Conservation (phyloP, 1,139 yeast species). For the Blastobotrys apis region DNA sequence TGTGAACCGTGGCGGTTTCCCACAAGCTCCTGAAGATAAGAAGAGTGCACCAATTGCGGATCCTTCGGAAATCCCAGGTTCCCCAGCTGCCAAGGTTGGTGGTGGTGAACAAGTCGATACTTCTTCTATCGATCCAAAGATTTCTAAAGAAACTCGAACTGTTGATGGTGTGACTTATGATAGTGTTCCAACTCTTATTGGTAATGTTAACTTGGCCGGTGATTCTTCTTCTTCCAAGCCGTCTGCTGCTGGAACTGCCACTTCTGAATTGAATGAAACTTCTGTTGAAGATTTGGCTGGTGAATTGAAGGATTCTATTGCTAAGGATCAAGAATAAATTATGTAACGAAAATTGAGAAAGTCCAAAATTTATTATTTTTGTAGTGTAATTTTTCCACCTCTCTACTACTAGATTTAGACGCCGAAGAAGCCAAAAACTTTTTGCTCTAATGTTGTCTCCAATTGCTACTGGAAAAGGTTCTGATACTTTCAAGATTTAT, state of each 20-base stretch:
- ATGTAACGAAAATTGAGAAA: too few relatives aligned
- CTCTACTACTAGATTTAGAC: too few relatives aligned
- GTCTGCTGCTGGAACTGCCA: not conserved
- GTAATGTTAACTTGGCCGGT: slow-evolving; percentile 31
- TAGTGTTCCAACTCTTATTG: slow-evolving; percentile 32
- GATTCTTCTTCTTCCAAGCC: slow-evolving; percentile 14
- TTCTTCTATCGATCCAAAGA: slow-evolving; percentile 29
- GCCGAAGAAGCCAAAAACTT: too few relatives aligned
- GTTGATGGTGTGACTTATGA: slow-evolving; percentile 23
- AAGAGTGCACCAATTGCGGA: slow-evolving; percentile 14
- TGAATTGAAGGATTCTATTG: slow-evolving; percentile 21
- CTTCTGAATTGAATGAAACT: not conserved
- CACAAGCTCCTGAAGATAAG: slow-evolving; percentile 22
- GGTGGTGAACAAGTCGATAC: slow-evolving; percentile 20
- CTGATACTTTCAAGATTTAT: too few relatives aligned
- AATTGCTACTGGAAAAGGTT: too few relatives aligned
- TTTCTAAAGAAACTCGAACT: slow-evolving; percentile 23
- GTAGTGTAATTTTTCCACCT: too few relatives aligned
- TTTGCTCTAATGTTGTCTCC: too few relatives aligned
- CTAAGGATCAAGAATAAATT: slow-evolving; percentile 19
- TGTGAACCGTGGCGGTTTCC: slow-evolving; percentile 33
- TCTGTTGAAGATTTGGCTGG: slow-evolving; percentile 19
- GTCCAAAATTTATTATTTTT: too few relatives aligned
- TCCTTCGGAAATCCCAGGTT: slow-evolving; percentile 16
- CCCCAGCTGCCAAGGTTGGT: slow-evolving; percentile 17